Percentiles rank a stretch among this genome's conserved stretches.
Conservation (phyloP, 2,329 filamentous ascomycete species). For the Malbranchea cinnamomea region DNA sequence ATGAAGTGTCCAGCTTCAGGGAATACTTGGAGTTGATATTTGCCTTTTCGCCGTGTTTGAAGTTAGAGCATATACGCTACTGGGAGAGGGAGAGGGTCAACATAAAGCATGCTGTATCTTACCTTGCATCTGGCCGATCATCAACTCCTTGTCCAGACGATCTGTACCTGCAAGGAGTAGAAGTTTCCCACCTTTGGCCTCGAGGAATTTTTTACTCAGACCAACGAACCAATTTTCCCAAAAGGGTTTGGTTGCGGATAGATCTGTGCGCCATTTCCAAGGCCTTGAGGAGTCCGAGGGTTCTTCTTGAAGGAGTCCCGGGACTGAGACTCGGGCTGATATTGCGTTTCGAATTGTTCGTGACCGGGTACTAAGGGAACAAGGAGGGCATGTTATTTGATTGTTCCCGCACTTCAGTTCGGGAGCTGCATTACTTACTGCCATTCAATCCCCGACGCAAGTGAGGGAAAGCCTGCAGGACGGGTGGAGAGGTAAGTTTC, state of each 20-base stretch:
- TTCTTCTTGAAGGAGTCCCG: conserved; percentile 51
- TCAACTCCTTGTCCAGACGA: conserved; percentile 76
- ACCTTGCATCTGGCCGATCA: conserved; percentile 97
- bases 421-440: conserved; percentile 37
- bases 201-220: conserved; percentile 75
- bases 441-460: conserved; percentile 80
- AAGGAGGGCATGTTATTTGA: conserved; percentile 1
- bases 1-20: conserved; percentile 94
- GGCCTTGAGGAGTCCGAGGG: conserved; percentile 28
- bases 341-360: conserved; percentile 70
- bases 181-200: conserved; percentile 67
- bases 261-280: conserved; percentile 77
- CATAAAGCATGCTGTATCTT: conserved; percentile 13
- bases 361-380: conserved; percentile 46
- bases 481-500: conserved; percentile 74
- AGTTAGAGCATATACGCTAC: not conserved
- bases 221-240: conserved; percentile 92
- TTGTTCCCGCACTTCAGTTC: not conserved
- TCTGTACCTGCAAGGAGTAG: conserved; percentile 80
- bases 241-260: conserved; percentile 70
- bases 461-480: conserved; percentile 59
- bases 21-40: conserved; percentile 90
- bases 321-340: conserved; percentile 79
- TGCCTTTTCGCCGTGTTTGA: conserved; percentile 33
- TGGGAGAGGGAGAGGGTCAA: not conserved